Conservation (phyloP, 805 yeast species). For the Tetrapisispora taiwanensis region DNA sequence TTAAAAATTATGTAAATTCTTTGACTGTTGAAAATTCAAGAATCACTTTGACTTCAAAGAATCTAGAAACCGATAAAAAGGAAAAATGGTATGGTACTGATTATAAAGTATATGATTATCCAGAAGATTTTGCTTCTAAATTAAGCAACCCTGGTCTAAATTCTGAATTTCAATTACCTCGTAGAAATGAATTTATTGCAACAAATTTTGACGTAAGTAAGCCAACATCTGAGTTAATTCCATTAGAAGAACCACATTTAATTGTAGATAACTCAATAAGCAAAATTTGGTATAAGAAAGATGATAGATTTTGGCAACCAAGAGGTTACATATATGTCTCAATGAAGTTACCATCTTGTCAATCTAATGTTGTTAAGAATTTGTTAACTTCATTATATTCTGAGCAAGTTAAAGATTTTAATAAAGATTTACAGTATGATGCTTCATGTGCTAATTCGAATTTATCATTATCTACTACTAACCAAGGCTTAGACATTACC, state of each 20-base stretch:
- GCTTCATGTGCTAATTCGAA: conserved; percentile 75
- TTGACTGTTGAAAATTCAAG: conserved; percentile 55
- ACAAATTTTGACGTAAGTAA: conserved; percentile 57
- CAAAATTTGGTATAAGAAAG: conserved; percentile 81
- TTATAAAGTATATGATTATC: conserved; percentile 42
- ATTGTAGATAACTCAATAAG: conserved; percentile 36
- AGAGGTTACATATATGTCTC: conserved; percentile 62
- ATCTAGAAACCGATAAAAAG: conserved; percentile 37
- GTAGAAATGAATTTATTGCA: conserved; percentile 73
- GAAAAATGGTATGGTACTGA: conserved; percentile 93
- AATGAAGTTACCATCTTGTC: conserved; percentile 55
- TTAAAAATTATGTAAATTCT: conserved; percentile 39
- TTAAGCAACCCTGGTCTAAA: conserved; percentile 27
- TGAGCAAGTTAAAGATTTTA: conserved; percentile 63
- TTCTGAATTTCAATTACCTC: conserved; percentile 48
- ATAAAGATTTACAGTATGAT: conserved; percentile 64
- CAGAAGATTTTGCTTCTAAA: conserved; percentile 29
- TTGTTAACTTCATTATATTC: conserved; percentile 52
- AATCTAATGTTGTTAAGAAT: conserved; percentile 46
- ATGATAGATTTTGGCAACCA: conserved; percentile 82
- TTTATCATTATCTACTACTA: conserved; percentile 45
- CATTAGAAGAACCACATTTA: conserved; percentile 51
- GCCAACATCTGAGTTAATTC: conserved; percentile 19
- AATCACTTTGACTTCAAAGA: conserved; percentile 43
- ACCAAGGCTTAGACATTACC: conserved; percentile 61